Evolutionary conservation across 208 protist species (phyloP).

Genomic region (Giardia muris): DNA sequence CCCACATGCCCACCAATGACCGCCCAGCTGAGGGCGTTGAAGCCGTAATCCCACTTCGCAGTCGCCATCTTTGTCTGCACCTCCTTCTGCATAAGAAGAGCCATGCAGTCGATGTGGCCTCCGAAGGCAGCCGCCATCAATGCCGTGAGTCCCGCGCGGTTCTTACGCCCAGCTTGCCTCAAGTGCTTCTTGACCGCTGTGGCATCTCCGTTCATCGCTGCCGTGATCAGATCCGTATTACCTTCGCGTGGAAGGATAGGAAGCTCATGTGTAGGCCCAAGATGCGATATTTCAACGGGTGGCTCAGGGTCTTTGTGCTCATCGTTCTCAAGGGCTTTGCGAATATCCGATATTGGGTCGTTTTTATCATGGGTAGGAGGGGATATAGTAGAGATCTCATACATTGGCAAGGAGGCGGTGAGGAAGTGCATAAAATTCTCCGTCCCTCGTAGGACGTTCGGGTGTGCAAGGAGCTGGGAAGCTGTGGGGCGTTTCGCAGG

Average conservation of each 20-base stretch:
- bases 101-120: neutral
- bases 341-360: neutral
- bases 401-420: neutral
- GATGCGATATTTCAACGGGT: neutral
- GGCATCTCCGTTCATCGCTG: neutral
- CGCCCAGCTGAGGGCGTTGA: neutral
- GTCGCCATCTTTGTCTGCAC: neutral
- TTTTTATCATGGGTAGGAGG: neutral
- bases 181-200: neutral
- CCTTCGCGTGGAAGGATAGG: neutral
- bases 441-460: neutral
- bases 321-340: neutral
- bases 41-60: neutral
- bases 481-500: neutral
- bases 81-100: neutral
- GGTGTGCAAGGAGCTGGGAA: neutral
- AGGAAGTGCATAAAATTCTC: neutral
- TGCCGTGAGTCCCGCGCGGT: neutral
- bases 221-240: neutral
- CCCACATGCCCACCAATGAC: neutral
- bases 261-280: neutral
- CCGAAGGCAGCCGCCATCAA: neutral
- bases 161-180: neutral
- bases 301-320: neutral
- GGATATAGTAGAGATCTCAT: too few species aligned